A percentile compares a stretch with the other conserved stretches of the same genome.
Evolutionary conservation across 169 alveolate species (phyloP).

Genomic region (Plasmodium cynomolgi): DNA sequence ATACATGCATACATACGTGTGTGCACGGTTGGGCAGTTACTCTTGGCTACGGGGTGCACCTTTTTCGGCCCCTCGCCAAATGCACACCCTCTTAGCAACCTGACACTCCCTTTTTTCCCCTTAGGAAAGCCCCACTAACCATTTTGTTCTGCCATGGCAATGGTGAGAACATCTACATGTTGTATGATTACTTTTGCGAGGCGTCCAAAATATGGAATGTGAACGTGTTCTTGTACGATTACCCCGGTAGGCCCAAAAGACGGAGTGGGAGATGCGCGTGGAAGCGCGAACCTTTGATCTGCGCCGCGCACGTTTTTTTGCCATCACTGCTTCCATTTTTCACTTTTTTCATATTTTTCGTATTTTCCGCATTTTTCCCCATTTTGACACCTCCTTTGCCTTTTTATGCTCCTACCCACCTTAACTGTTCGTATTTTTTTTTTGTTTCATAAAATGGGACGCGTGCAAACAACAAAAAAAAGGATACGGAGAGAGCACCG

Average conservation of each 20-base stretch:
- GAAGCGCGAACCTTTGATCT: not conserved
- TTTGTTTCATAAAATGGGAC: not conserved
- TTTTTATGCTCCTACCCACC: constrained; percentile 1
- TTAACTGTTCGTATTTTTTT: constrained; percentile 21
- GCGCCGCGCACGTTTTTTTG: not conserved
- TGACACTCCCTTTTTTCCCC: not conserved
- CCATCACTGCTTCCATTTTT: not conserved
- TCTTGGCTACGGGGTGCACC: not conserved
- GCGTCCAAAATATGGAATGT: constrained; percentile 68
- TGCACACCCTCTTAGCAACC: not conserved
- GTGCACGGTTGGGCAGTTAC: not conserved
- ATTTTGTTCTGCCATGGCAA: constrained; percentile 70
- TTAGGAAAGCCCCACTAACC: constrained; percentile 60
- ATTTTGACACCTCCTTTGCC: not conserved
- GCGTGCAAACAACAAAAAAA: constrained; percentile 29
- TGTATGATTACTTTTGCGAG: constrained; percentile 68
- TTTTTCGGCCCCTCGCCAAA: not conserved
- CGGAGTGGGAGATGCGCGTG: not conserved
- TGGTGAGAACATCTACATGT: constrained; percentile 71
- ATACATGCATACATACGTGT: constrained; percentile 2
- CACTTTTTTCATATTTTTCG: not conserved
- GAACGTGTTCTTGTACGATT: constrained; percentile 58
- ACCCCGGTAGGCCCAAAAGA: constrained; percentile 49
- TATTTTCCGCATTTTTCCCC: not conserved
- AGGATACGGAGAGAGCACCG: constrained; percentile 75